Evolutionary conservation across 768 basidiomycete species (phyloP).

Genomic region (Panellus pusillus): DNA sequence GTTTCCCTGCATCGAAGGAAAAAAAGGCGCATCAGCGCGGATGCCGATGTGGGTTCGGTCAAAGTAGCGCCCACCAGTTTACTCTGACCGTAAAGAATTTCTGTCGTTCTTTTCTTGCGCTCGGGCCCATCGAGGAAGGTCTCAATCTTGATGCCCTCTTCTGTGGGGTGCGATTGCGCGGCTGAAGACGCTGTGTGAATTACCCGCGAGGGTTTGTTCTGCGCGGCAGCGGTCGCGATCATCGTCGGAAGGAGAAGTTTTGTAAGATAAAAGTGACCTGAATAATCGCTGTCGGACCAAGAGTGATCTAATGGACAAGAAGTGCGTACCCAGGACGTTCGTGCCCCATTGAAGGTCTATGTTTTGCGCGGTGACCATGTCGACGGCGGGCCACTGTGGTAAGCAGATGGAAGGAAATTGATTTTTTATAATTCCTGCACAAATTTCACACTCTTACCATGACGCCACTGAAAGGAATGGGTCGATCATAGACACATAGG

Average conservation of each 20-base stretch:
- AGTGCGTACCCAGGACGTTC: conserved; percentile 46
- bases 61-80: conserved; percentile 28
- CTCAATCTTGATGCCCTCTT: conserved; percentile 33
- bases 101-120: conserved; percentile 23
- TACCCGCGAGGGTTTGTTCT: conserved; percentile 38
- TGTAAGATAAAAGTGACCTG: conserved; percentile 47
- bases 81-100: conserved; percentile 31
- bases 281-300: not conserved
- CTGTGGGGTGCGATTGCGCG: conserved; percentile 8
- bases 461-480: not conserved
- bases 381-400: conserved; percentile 34
- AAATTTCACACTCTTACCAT: not conserved
- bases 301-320: conserved; percentile 7
- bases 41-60: not conserved
- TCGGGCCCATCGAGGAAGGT: conserved; percentile 40
- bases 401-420: not conserved
- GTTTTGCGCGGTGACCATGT: conserved; percentile 45
- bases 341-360: conserved; percentile 60
- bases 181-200: conserved; percentile 41
- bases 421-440: not conserved
- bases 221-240: conserved; percentile 32
- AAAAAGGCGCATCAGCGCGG: too few relatives aligned
- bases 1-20: conserved; percentile 31
- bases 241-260: conserved; percentile 45
- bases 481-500: too few relatives aligned